Evolutionary conservation across 108 stramenopile species (phyloP), one percentile per base, ranked within the genome.

Genomic region (Stephanodiscus minutulus): DNA sequence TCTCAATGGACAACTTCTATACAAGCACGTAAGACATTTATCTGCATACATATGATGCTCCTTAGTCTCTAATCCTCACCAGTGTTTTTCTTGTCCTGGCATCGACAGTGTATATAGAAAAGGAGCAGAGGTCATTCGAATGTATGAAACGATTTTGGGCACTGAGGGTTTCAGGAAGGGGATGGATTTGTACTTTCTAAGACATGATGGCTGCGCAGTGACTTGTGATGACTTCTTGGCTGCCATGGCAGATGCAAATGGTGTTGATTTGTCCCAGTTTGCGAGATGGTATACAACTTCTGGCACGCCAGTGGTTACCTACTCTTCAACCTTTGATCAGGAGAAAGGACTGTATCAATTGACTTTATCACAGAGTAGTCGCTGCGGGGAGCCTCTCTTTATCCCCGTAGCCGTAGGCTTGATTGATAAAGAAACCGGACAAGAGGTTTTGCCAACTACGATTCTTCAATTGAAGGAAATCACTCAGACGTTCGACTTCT

Each of bases 1-100:
- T 88, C 27, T 71, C 84, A 65, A 92, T 92, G 79, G 88, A 92
- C 77, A 92, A 92, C 67, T 89, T 88, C 49, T 89, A 87, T 69
- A 88, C 86, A n/a, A 76, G 81, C 22, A 64, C 35, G 27, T n/a
- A 1, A 12, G 9, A 25, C 4, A 22, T 66, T 5, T 27, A 15
- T 36, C 44, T 25, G 17, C 0, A 4, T 39, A 4, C 11, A 20
- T 37, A 18, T 60, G 59, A 44, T 44, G 11, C 43, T 44, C 57
- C 15, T 18, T 60, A 60, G 36, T 4, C 18, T 60, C 57, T 7
- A 41, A 68, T 83, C 86, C 48, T 82, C 87, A 86, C 87, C 87
- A 66, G 83, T 84, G 20, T 10, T 55, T 76, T 66, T 83, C 68
- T 29, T 55, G 64, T 61, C 86, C 29, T n/a, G 36, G 21, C 5